These are phyloP conservation scores for Pelargonium fulgidum DNA, from an alignment of 441 rosid species.

Conservation along the genomic window DNA sequence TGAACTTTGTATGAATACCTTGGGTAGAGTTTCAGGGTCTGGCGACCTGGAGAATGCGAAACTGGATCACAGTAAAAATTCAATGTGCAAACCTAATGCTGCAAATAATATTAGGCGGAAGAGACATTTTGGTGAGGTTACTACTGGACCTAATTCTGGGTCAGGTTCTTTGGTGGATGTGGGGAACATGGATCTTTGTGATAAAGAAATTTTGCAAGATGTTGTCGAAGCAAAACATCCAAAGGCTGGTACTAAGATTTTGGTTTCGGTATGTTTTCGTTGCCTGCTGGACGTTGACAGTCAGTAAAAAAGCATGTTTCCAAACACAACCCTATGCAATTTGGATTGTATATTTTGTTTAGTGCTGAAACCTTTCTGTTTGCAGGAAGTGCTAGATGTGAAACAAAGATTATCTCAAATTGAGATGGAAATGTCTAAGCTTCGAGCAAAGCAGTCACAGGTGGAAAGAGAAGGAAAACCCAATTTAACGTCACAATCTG, in stretches of 20 bases:
- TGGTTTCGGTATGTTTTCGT: constrained; percentile 23
- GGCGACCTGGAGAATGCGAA: constrained; percentile 15
- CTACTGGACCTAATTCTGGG: constrained; percentile 14
- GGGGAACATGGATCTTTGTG: constrained; percentile 19
- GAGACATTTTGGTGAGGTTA: constrained; percentile 28
- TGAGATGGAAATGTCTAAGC: constrained; percentile 25
- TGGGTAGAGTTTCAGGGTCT: constrained; percentile 17
- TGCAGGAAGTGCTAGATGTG: constrained; percentile 28
- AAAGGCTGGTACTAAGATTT: constrained; percentile 15
- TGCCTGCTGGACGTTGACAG: constrained; percentile 12
- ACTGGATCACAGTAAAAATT: constrained; percentile 16
- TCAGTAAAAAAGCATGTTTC: neutral
- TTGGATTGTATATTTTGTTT: constrained; percentile 7
- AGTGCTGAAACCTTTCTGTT: constrained; percentile 11
- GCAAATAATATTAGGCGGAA: constrained; percentile 20
- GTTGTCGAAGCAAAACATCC: constrained; percentile 21
- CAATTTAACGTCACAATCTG: constrained; percentile 19
- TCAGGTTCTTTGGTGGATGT: constrained; percentile 17
- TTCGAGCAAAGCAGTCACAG: constrained; percentile 25
- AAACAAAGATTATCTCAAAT: constrained; percentile 34
- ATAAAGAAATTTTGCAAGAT: constrained; percentile 17
- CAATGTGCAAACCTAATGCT: constrained; percentile 15
- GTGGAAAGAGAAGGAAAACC: constrained; percentile 24
- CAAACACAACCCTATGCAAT: constrained; percentile 4
- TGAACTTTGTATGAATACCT: constrained; percentile 10